Evolutionary conservation across 2,329 filamentous ascomycete genomes (phyloP), one percentile per base, ranked within the genome.

Genomic region (Claviceps sp.): DNA sequence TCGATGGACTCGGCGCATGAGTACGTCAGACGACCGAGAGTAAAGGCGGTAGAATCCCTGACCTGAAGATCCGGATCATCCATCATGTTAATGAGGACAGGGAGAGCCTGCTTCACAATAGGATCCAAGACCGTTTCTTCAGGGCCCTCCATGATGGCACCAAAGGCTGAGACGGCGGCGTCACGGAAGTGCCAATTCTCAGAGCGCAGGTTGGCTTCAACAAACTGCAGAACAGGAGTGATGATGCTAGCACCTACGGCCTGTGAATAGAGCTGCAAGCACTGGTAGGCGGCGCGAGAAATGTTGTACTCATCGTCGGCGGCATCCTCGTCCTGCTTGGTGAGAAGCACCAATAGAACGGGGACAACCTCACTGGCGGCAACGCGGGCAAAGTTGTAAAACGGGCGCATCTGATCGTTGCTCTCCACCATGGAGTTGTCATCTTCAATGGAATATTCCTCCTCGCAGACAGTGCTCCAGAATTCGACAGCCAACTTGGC

Each of bases 391-490:
- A 98, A 98, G 74, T 94, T 94, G 76, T 93, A 96, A 72, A 93
- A 95, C 14, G 89, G 87, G 54, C 93, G 84, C 71, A 91, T 81
- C 70, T 95, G 87, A 52, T 88, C 84, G 17, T 85, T 81, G 63
- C 81, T 88, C 62, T 95, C 88, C 54, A 77, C 71, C 67, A 77
- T 64, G 30, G 82, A 78, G 68, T 98, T 98, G 70, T 98, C 93
- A 64, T 98, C 93, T 65, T 98, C 93, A 62, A 98, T 97, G 58
- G 85, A 85, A 61, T 96, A 91, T 70, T 98, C 93, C 72, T 98
- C 93, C 68, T 98, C 93, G 69, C 93, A 98, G 48, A 98, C 93
- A n/a, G 93, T 96, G 75, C 91, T 97, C 93, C 93, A 98, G 74
- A 98, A 98, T 68, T 98, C 93, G 59, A 98, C 89, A 40, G 93